These are phyloP conservation scores for Talaromyces albobiverticillius DNA, from an alignment of 2,329 filamentous ascomycete genomes.

Conservation along the genomic window DNA sequence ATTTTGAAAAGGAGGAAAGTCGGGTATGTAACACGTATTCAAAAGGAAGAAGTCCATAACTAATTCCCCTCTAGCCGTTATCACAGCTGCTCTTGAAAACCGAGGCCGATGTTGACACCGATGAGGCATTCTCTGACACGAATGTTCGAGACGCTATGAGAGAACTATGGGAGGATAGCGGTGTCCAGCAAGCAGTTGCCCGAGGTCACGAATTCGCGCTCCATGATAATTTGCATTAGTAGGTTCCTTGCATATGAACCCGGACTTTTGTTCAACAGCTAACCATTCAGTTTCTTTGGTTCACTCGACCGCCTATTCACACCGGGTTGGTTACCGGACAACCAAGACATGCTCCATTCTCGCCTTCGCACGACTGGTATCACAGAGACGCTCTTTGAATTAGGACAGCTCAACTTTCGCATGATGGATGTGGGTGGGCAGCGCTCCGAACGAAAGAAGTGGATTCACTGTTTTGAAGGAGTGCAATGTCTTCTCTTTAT, in stretches of 20 bases:
- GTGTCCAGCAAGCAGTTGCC: slow-evolving; percentile 81
- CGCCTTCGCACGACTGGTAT: slow-evolving; percentile 91
- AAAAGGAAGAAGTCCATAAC: slow-evolving; percentile 12
- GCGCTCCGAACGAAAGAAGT: slow-evolving; percentile 91
- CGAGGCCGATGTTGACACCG: slow-evolving; percentile 71
- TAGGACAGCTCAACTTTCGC: slow-evolving; percentile 87
- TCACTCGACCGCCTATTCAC: slow-evolving; percentile 73
- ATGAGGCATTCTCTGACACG: slow-evolving; percentile 69
- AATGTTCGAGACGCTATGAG: slow-evolving; percentile 72
- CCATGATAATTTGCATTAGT: slow-evolving; percentile 95
- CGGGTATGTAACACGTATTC: slow-evolving; percentile 54
- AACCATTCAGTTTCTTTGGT: slow-evolving; percentile 68
- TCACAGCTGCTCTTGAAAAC: slow-evolving; percentile 75
- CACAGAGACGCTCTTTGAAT: slow-evolving; percentile 89
- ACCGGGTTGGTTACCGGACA: slow-evolving; percentile 78
- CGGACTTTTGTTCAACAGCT: background rate
- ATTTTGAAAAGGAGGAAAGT: slow-evolving; percentile 75
- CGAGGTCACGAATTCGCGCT: slow-evolving; percentile 96
- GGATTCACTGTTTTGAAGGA: slow-evolving; percentile 95
- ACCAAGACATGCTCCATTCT: slow-evolving; percentile 91
- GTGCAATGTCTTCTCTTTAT: slow-evolving; percentile 90
- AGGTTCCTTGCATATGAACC: slow-evolving; percentile 32
- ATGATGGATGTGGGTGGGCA: slow-evolving; percentile 97
- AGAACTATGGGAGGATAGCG: slow-evolving; percentile 76
- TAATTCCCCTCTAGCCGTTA: slow-evolving; percentile 57